These are phyloP conservation scores for Tetrapisispora fleetii DNA, from an alignment of 805 yeast genomes.

Conservation along the genomic window DNA sequence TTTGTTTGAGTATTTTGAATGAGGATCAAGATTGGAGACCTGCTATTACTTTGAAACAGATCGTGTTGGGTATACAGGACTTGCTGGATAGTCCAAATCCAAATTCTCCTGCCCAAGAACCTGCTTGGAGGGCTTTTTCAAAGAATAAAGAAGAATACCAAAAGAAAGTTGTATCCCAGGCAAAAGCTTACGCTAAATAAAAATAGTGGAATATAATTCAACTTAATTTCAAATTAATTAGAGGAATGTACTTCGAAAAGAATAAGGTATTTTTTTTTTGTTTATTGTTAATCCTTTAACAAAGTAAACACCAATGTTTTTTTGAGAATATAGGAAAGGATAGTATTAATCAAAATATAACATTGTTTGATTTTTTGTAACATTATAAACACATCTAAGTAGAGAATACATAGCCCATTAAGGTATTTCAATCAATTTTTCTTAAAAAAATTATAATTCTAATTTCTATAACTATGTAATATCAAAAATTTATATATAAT, in stretches of 20 bases:
- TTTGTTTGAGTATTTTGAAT: conserved; percentile 84
- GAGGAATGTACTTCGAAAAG: not conserved
- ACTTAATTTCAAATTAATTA: not conserved
- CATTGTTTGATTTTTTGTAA: not conserved
- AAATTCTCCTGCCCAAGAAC: conserved; percentile 93
- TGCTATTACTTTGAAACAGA: conserved; percentile 82
- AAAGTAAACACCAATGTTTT: not conserved
- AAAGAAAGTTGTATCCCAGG: conserved; percentile 71
- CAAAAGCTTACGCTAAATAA: conserved; percentile 51
- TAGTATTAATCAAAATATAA: not conserved
- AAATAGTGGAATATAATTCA: not conserved
- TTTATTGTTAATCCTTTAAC: not conserved
- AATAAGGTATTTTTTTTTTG: not conserved
- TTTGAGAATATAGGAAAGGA: not conserved
- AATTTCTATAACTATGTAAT: no score
- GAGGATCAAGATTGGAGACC: conserved; percentile 99
- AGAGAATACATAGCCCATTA: no score
- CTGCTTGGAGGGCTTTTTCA: conserved; percentile 83
- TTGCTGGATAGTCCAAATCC: conserved; percentile 85
- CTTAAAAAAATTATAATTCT: no score
- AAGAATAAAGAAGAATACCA: conserved; percentile 63
- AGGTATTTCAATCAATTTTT: no score
- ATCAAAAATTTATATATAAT: not conserved
- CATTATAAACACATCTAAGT: not conserved
- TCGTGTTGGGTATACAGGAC: conserved; percentile 87